Conservation (phyloP, 257 asterid species). For the Solanum tacnaense region DNA sequence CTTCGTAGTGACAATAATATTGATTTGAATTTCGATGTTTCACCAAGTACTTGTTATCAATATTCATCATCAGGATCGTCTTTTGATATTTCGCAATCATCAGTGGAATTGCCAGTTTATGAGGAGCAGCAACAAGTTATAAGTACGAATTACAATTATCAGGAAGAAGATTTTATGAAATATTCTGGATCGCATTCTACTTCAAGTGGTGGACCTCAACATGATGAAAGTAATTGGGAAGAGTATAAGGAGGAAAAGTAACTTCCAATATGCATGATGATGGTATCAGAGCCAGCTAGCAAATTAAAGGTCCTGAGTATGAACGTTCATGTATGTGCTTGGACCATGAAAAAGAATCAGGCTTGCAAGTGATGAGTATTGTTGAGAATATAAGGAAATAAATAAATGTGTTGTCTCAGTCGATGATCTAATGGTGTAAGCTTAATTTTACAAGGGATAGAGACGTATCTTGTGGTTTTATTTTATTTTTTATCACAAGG, state of each 20-base stretch:
- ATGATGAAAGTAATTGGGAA: background rate
- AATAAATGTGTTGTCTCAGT: background rate
- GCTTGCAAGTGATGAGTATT: background rate
- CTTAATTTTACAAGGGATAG: background rate
- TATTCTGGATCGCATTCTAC: background rate
- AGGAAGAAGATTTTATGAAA: background rate
- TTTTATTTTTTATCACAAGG: too few relatives aligned
- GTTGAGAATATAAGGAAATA: background rate
- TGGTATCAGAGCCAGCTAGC: background rate
- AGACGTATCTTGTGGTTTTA: background rate
- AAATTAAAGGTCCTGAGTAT: background rate
- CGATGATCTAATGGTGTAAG: background rate
- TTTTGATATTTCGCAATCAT: conserved; percentile 8
- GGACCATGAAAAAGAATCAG: background rate
- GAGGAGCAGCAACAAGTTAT: background rate
- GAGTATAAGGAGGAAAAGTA: background rate
- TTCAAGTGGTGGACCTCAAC: background rate
- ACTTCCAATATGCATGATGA: background rate
- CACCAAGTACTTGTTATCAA: background rate
- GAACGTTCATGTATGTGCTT: background rate
- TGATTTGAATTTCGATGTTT: background rate
- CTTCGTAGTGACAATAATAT: conserved; percentile 4
- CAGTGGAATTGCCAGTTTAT: background rate
- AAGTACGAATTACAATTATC: background rate
- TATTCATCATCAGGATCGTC: conserved; percentile 8